A percentile compares a stretch with the other conserved stretches of the same genome.
phyloP scores from a whole-genome alignment of 1,284 basidiomycete species.

The Amylostereum areolatum region DNA sequence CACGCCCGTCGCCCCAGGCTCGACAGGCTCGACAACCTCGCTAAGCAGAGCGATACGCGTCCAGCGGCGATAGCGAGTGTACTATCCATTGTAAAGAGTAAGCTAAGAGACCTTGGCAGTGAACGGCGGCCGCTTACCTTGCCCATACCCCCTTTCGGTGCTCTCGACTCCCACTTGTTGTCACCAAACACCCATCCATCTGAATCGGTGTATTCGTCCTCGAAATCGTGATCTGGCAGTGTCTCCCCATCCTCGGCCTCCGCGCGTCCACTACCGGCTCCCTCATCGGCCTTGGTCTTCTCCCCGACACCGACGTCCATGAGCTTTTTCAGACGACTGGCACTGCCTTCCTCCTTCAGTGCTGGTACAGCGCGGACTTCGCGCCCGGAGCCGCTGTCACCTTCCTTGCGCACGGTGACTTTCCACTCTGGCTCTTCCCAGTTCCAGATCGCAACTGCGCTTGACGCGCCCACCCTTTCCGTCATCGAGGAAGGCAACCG shows the following conservation, averaged over 20 bases:
- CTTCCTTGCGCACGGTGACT: constrained; percentile 60
- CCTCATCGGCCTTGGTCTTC: constrained; percentile 18
- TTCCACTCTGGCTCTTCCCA: constrained; percentile 90
- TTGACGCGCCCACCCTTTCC: constrained; percentile 46
- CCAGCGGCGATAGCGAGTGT: constrained; percentile 81
- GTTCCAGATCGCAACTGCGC: constrained; percentile 71
- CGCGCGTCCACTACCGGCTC: constrained; percentile 10
- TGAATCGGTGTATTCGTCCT: constrained; percentile 62
- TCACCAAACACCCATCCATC: constrained; percentile 95
- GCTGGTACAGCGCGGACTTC: constrained; percentile 55
- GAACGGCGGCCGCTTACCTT: constrained; percentile 40
- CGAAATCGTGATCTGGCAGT: constrained; percentile 21
- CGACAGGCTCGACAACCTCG: constrained; percentile 62
- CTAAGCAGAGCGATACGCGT: constrained; percentile 73
- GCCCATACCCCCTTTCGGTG: constrained; percentile 77
- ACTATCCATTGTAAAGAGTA: constrained; percentile 34
- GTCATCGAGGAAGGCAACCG: constrained; percentile 44
- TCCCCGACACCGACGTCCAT: constrained; percentile 28
- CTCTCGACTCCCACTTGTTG: constrained; percentile 90
- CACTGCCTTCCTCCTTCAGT: constrained; percentile 40
- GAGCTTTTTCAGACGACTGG: constrained; percentile 29
- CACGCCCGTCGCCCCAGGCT: constrained; percentile 25
- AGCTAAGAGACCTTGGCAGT: neutral
- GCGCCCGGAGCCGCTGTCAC: constrained; percentile 34
- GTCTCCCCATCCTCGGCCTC: constrained; percentile 17